Evolutionary conservation across 768 basidiomycete species (phyloP), one percentile per base, ranked within the genome.

Genomic region (Tephrocybe sp.): DNA sequence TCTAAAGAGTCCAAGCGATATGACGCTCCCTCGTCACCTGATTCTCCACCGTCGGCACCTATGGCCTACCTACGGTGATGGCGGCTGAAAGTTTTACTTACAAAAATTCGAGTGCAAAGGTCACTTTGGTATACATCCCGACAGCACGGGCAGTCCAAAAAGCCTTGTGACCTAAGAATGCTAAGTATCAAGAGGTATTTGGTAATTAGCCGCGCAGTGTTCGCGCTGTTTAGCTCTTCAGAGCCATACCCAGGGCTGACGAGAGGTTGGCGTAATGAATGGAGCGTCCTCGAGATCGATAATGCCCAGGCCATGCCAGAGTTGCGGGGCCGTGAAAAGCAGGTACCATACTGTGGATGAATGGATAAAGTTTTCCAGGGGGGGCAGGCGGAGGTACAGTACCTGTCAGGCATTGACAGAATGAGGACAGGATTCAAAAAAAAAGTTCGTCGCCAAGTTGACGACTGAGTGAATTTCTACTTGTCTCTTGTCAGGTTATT

Each of bases 51-150:
- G 27, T 37, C 30, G 49, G 49, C 45, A 47, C 4, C 27, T 4
- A 21, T 16, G 42, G 36, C 49, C 15, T 27, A 30, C 42, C 33
- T 47, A 48, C 42, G 33, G 50, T 47, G 51, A 47, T 45, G 36
- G 33, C 42, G 45, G 46, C 21, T 50, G 34, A 36, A 24, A 21
- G 10, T 33, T 19, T 18, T 36, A 13, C 27, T 18, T 36, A 13
- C 27, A 37, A 21, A 49, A 53, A 43, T 36, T 23, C 45, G 41
- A n/a, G 10, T 22, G 8, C 34, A 39, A 31, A 36, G 39, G 39
- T 16, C 12, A 18, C 12, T n/a, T 46, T 46, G 27, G 39, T 46
- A 41, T 15, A 44, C 24, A 45, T 19, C 27, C 52, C 46, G 42
- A 49, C 37, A 23, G 27, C 31, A 46, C 38, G 39, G 48, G 47